Percentiles rank a stretch among this genome's conserved stretches.
Evolutionary conservation across 345 rosid species (phyloP).

Genomic region (Corymbia maculata): DNA sequence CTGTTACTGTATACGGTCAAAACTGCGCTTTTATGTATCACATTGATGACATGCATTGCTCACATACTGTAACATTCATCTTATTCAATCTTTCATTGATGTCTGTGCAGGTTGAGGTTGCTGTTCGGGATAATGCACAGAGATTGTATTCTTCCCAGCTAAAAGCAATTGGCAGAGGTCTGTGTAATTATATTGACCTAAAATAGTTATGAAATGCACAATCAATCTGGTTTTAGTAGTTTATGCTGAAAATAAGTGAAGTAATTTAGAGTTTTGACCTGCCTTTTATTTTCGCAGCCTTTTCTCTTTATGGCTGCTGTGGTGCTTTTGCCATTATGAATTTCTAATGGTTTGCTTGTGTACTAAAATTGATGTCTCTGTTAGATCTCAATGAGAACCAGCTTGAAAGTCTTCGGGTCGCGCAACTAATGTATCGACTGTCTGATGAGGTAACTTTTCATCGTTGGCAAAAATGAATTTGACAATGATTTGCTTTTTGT

Average conservation of each 20-base stretch:
- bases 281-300: neutral
- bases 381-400: slow-evolving; percentile 56
- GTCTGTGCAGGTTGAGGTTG: slow-evolving; percentile 70
- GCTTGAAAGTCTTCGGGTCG: slow-evolving; percentile 69
- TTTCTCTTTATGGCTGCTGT: neutral
- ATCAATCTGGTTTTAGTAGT: neutral
- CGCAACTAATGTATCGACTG: slow-evolving; percentile 58
- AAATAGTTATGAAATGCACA: neutral
- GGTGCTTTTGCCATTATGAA: neutral
- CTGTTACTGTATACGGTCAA: neutral
- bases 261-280: neutral
- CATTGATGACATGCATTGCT: neutral
- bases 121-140: slow-evolving; percentile 94
- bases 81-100: neutral
- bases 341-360: neutral
- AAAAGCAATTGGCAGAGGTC: slow-evolving; percentile 75
- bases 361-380: neutral
- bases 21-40: neutral
- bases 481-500: neutral
- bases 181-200: neutral
- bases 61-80: neutral
- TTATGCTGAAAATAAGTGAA: neutral
- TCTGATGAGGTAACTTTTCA: slow-evolving; percentile 68
- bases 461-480: neutral
- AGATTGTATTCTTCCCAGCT: slow-evolving; percentile 65